These are phyloP conservation scores for Halophytophthora batemanensis DNA, from an alignment of 352 stramenopile genomes.

Conservation along the genomic window DNA sequence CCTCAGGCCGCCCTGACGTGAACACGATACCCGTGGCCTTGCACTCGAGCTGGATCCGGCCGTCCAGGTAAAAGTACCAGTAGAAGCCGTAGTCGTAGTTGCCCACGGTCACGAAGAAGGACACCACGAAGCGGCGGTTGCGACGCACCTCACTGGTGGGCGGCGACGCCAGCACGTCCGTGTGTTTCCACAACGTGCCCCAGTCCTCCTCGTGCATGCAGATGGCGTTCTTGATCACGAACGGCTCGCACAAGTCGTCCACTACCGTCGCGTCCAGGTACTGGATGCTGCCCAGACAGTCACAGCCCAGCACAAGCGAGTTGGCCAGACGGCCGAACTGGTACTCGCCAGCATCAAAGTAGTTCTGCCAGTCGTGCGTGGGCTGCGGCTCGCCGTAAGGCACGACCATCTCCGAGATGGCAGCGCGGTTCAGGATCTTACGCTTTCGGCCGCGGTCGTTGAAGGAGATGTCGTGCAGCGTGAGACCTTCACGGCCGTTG, in stretches of 20 bases:
- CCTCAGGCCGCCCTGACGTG: slow-evolving; percentile 43
- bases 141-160: slow-evolving; percentile 26
- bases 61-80: slow-evolving; percentile 53
- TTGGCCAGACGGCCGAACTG: slow-evolving; percentile 55
- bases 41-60: slow-evolving; percentile 61
- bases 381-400: slow-evolving; percentile 56
- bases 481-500: slow-evolving; percentile 60
- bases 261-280: slow-evolving; percentile 62
- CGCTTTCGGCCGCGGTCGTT: slow-evolving; percentile 20
- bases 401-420: slow-evolving; percentile 70
- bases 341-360: slow-evolving; percentile 70
- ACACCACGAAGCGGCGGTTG: slow-evolving; percentile 50
- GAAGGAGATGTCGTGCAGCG: slow-evolving; percentile 52
- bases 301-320: slow-evolving; percentile 57
- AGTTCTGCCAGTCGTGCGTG: slow-evolving; percentile 56
- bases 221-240: slow-evolving; percentile 47
- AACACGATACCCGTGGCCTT: slow-evolving; percentile 58
- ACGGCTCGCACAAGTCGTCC: slow-evolving; percentile 37
- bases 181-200: slow-evolving; percentile 69
- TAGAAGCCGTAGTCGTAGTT: slow-evolving; percentile 76
- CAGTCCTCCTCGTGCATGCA: slow-evolving; percentile 79
- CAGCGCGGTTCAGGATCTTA: slow-evolving; percentile 42
- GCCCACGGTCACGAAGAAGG: slow-evolving; percentile 60
- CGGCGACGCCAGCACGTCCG: slow-evolving; percentile 11
- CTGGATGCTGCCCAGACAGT: slow-evolving; percentile 70